Conservation (phyloP, 2,329 filamentous ascomycete genomes). For the Biscogniauxia marginata region DNA sequence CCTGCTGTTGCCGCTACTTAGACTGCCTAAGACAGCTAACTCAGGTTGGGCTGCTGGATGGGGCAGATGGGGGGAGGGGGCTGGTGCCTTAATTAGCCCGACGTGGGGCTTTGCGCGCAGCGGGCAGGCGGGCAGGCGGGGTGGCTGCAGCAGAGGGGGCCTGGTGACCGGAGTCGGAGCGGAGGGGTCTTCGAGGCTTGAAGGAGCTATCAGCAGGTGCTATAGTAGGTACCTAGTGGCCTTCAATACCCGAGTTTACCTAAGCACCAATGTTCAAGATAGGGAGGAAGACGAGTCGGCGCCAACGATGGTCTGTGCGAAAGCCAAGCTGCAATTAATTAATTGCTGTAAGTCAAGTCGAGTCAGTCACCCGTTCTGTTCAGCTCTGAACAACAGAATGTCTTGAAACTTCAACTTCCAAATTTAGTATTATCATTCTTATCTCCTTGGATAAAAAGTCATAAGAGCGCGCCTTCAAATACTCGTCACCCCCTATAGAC, state of each 20-base stretch:
- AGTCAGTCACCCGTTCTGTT: neutral
- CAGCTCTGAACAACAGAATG: neutral
- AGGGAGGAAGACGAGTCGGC: too few relatives aligned
- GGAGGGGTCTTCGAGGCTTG: neutral
- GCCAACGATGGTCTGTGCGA: neutral
- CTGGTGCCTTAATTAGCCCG: slow-evolving; percentile 20
- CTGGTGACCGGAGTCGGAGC: neutral
- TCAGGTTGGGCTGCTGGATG: slow-evolving; percentile 8
- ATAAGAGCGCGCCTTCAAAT: neutral
- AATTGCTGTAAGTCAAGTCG: too few relatives aligned
- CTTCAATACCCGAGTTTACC: neutral
- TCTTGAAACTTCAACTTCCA: neutral
- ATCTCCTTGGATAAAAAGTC: neutral
- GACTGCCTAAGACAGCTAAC: slow-evolving; percentile 12
- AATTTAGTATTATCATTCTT: neutral
- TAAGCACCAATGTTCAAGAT: neutral
- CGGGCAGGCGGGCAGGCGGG: slow-evolving; percentile 3
- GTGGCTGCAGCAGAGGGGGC: slow-evolving; percentile 1
- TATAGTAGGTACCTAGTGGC: neutral
- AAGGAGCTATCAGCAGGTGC: neutral
- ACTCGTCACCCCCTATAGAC: neutral
- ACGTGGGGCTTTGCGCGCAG: slow-evolving; percentile 14
- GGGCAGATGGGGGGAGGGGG: slow-evolving; percentile 2
- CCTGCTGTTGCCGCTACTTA: slow-evolving; percentile 5
- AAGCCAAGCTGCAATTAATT: too few relatives aligned